These are phyloP conservation scores for Coffea humblotiana DNA, from an alignment of 305 asterid genomes.

Conservation along the genomic window DNA sequence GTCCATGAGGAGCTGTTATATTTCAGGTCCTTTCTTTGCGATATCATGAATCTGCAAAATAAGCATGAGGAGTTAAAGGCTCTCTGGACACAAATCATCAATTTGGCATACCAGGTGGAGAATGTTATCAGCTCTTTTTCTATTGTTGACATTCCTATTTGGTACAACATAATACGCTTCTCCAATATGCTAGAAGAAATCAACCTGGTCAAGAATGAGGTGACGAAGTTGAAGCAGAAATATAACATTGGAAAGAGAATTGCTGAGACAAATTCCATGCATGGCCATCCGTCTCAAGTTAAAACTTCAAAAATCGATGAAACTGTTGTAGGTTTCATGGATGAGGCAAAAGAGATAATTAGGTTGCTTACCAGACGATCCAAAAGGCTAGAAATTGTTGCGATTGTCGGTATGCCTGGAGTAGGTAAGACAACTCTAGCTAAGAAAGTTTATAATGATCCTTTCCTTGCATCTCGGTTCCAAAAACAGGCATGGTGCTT, in stretches of 20 bases:
- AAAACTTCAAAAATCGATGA: slow-evolving; percentile 6
- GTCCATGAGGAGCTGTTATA: slow-evolving; percentile 3
- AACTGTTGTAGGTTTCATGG: background rate
- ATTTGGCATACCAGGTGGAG: too few relatives aligned
- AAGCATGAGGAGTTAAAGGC: background rate
- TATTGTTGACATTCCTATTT: background rate
- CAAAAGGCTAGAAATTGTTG: slow-evolving; percentile 7
- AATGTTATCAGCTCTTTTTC: background rate
- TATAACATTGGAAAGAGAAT: background rate
- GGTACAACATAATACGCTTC: background rate
- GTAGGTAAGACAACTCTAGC: slow-evolving; percentile 30
- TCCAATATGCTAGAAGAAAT: background rate
- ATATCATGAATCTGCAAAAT: background rate
- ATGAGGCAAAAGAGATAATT: slow-evolving; percentile 1
- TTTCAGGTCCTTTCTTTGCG: background rate
- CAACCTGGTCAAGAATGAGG: background rate
- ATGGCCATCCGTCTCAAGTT: background rate
- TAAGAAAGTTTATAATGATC: slow-evolving; percentile 11
- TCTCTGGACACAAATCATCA: slow-evolving; percentile 1
- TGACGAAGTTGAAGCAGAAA: background rate
- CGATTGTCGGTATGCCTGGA: slow-evolving; percentile 35
- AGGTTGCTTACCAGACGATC: background rate
- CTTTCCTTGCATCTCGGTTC: slow-evolving; percentile 8
- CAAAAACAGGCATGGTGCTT: slow-evolving; percentile 14
- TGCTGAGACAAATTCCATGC: background rate